Base-by-base conservation (phyloP, 164 flowering plant species). In the Magnolia changhungtana region DNA sequence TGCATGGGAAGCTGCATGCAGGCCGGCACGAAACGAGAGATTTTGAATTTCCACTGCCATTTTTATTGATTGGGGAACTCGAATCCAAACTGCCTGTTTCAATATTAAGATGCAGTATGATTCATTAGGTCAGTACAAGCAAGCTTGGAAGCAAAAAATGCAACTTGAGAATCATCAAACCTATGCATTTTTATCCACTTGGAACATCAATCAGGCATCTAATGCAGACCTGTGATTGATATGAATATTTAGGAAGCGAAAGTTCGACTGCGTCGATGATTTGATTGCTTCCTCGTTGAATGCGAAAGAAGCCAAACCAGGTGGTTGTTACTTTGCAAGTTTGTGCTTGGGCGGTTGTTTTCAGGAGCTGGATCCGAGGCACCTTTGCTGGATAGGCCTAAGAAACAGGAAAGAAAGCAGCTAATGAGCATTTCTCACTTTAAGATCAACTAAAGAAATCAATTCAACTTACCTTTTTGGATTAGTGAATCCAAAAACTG, bases 1-100 rank as follows among this genome's bases (percentile, higher is more conserved):
- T 74, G 97, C 97, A 84, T 96, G 99, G 72, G 85, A 89, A 76
- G 96, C 96, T 81, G 97, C 99, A 87, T 96, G 99, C 78, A 90
- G 83, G 69, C 99, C 98, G 7, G 85, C 90, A 68, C 93, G 97
- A 79, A 92, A 92, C 74, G 91, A 85, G 63, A 82, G 78, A 6
- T 78, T 78, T 61, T 75, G 74, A 74, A 37, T 77, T 75, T 85
- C 90, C 49, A 91, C 90, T 64, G 75, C 86, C 77, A 74, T 65
- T 87, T 93, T 92, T 63, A 88, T 76, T 74, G 88, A 79, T 75
- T 88, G 88, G 50, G 97, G 89, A 82, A 96, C 95, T 65, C 85
- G 88, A 84, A 90, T 83, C 98, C 99, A 96, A 69, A 91, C 97
- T 68, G 98, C 97, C 98, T 93, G 88, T 68, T 74, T 59, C 50